phyloP scores from a whole-genome alignment of 2,329 filamentous ascomycete species.

The Colletotrichum chlorophyti region DNA sequence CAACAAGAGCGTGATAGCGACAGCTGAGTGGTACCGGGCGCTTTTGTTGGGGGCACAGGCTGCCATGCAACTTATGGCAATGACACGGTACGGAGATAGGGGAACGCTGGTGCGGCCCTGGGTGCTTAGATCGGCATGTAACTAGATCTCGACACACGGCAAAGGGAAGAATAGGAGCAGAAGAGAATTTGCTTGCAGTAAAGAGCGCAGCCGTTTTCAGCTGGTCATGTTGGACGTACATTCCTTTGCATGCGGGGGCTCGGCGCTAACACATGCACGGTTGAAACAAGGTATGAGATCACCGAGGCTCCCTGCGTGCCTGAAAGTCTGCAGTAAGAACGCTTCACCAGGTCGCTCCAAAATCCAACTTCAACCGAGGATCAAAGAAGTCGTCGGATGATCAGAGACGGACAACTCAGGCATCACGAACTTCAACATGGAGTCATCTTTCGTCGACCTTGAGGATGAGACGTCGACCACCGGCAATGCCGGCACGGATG shows the following conservation, averaged over 20 bases:
- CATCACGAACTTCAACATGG: constrained; percentile 1
- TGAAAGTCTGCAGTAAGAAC: not conserved
- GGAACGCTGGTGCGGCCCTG: not conserved
- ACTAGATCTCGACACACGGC: too few relatives aligned
- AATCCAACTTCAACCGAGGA: not conserved
- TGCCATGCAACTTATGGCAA: too few relatives aligned
- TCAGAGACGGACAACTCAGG: not conserved
- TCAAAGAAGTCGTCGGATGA: too few relatives aligned
- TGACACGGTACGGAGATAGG: too few relatives aligned
- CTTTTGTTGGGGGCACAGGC: too few relatives aligned
- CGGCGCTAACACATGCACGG: constrained; percentile 7
- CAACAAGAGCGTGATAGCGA: not conserved
- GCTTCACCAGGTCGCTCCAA: not conserved
- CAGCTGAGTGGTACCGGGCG: not conserved
- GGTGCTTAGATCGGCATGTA: not conserved
- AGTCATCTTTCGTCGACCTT: constrained; percentile 7
- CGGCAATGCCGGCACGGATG: not conserved
- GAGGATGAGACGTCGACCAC: not conserved
- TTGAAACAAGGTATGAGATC: constrained; percentile 29
- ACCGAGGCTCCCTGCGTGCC: not conserved
- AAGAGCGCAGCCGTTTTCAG: constrained; percentile 18
- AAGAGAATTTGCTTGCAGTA: constrained; percentile 8
- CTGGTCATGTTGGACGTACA: constrained; percentile 2
- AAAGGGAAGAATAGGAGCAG: not conserved
- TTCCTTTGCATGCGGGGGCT: constrained; percentile 14